Base-by-base conservation (phyloP, 2,329 filamentous ascomycete species). In the Diplodia seriata region DNA sequence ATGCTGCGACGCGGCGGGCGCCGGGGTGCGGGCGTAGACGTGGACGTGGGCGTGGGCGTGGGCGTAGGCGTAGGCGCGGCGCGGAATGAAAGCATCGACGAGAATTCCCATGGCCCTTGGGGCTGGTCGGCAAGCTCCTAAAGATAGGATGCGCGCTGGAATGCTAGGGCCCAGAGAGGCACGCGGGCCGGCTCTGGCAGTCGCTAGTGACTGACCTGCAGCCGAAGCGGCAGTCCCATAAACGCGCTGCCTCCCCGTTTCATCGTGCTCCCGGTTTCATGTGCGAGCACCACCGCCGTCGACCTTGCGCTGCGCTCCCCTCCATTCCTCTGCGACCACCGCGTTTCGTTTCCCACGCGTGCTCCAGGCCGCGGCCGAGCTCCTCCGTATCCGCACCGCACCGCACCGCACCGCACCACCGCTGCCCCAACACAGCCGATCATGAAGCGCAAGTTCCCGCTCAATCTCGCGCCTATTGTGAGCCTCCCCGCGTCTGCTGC, bases 361-460 rank as follows among this genome's bases (percentile, higher is more conserved):
- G 59, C 59, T 51, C 59, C 59, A 33, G 57, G 26, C 57, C 57
- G 40, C 57, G 40, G 57, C 43, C 40, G 40, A 33, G 57, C 43
- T 50, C 43, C n/a, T 15, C 26, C 26, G 57, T 29, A 23, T 43
- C 56, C 33, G 53, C 64, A 26, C 53, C 51, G 50, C 29, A 26
- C 26, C 51, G 51, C 63, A 8, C 49, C 23, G 33, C 36, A 23
- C n/a, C 31, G 23, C 57, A 38, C 36, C 11, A 12, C 36, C 26
- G 26, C 26, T 26, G 26, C 36, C 23, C 63, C 63, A 18, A 20
- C 36, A n/a, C 63, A 26, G 36, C 36, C 36, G 36, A 38, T 38
- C 36, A 81, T 80, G 78, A 78, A 78, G 73, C 77, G 79, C 61
- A 82, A 82, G 72, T 82, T 83, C 70, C 79, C 80, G 66, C 80